These are phyloP conservation scores for Rhizopogon vesiculosus DNA, from an alignment of 768 basidiomycete genomes.

Conservation along the genomic window DNA sequence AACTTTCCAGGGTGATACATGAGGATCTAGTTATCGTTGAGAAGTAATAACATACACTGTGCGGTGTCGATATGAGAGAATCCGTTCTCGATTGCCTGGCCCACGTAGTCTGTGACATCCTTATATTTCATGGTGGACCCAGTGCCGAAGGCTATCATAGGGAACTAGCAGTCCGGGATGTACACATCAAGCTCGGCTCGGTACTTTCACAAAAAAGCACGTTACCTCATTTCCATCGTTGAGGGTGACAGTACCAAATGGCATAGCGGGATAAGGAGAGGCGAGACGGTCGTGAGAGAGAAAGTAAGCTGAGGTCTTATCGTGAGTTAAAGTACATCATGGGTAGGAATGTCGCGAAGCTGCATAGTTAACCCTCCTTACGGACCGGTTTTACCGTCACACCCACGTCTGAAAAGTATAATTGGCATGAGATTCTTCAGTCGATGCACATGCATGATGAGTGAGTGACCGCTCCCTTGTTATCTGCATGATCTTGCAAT, in stretches of 20 bases:
- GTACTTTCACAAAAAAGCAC: not conserved
- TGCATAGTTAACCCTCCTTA: no score
- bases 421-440: no score
- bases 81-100: slow-evolving; percentile 54
- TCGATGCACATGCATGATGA: no score
- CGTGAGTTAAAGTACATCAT: no score
- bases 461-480: no score
- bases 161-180: slow-evolving; percentile 36
- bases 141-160: slow-evolving; percentile 59
- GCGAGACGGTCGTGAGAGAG: not conserved
- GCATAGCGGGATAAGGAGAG: slow-evolving; percentile 24
- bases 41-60: slow-evolving; percentile 32
- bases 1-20: not conserved
- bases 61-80: slow-evolving; percentile 66
- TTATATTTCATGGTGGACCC: slow-evolving; percentile 36
- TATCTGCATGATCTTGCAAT: no score
- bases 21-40: not conserved
- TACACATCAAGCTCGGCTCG: not conserved
- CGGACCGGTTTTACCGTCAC: no score
- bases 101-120: slow-evolving; percentile 50
- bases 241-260: slow-evolving; percentile 33
- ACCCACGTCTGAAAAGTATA: no score
- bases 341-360: no score
- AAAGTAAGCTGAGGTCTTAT: no score
- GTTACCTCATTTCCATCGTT: slow-evolving; percentile 38